A percentile compares a stretch with the other conserved stretches of the same genome.
Conservation (phyloP, 2,329 filamentous ascomycete species). For the Penicillium sp. region DNA sequence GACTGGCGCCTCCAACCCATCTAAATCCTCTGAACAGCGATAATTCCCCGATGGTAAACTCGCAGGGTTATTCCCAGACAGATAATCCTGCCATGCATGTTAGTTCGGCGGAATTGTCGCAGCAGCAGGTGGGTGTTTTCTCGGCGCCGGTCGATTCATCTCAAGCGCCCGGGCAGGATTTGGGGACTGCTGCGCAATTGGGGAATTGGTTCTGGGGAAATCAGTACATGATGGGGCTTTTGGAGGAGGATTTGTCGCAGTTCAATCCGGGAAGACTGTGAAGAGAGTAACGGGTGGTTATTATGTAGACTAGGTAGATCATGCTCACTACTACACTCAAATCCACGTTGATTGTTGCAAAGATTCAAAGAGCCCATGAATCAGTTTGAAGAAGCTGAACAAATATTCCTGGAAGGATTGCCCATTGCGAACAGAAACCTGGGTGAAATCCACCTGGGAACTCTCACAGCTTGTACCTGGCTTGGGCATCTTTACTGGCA, state of each 20-base stretch:
- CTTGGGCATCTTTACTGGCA: no score
- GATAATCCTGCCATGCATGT: conserved; percentile 8
- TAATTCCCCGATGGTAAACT: neutral
- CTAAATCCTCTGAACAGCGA: neutral
- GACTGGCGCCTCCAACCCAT: conserved; percentile 49
- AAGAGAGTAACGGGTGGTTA: neutral
- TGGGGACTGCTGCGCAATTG: conserved; percentile 40
- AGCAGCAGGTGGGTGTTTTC: conserved; percentile 1
- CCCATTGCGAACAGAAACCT: no score
- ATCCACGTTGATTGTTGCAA: no score
- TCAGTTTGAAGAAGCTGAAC: no score
- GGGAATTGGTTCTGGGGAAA: conserved; percentile 67
- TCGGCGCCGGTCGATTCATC: conserved; percentile 3
- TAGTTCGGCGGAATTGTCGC: neutral
- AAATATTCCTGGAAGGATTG: no score
- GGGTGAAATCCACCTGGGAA: no score
- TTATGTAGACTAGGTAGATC: neutral
- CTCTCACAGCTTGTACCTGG: no score
- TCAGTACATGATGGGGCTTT: conserved; percentile 61
- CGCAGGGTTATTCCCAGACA: conserved; percentile 7
- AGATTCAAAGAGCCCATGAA: no score
- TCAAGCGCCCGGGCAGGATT: conserved; percentile 14
- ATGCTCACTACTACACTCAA: no score
- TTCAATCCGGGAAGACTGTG: conserved; percentile 21
- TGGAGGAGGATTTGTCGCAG: conserved; percentile 58